Base-by-base conservation (phyloP, 345 rosid species). In the Sapria himalayana region DNA sequence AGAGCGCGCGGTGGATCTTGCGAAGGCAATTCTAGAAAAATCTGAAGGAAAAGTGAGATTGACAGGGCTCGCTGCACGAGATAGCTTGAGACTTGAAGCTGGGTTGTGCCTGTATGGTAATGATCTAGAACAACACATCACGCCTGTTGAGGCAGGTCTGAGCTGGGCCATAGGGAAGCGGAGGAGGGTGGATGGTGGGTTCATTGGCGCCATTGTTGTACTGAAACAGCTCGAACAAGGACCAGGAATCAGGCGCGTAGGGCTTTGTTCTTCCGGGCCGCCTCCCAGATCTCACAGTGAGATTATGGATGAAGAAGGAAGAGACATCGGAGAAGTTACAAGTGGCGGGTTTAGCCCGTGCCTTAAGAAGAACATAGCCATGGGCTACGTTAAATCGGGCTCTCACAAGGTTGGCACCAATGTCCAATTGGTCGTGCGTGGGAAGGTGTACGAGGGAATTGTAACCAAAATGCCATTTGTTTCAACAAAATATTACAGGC, bases 101-200 rank as follows among this genome's bases (percentile, higher is more conserved):
- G 93, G 89, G 22, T 64, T 91, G 3, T 84, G 93, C 46, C 57
- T 80, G 22, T 91, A 84, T 46, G 95, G 99, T 11, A 84, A 80
- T 15, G 95, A 91, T 71, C 82, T 91, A 92, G 95, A 80, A 56
- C 95, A 80, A 31, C 95, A 91, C 60, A 64, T 41, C 38, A 48
- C 92, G 9, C 92, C 99, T 0, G 82, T 84, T 3, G 99, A 91
- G 55, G 96, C 99, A 8, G 99, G 95, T 2, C 72, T 91, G 27
- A 71, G 76, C 25, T 84, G 99, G 99, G 99, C 99, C 31, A 77
- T 84, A 44, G 99, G 99, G 42, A 91, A 91, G 62, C 72, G 96
- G 32, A 72, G 96, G 44, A 78, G 72, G 52, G 89, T 92, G 2
- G 96, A 91, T 57, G 99, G 96, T 3, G 94, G 96, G 22, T 84